A percentile compares a stretch with the other conserved stretches of the same genome.
phyloP scores from a whole-genome alignment of 2,329 filamentous ascomycete genomes.

The Ophiosphaerella narmari region DNA sequence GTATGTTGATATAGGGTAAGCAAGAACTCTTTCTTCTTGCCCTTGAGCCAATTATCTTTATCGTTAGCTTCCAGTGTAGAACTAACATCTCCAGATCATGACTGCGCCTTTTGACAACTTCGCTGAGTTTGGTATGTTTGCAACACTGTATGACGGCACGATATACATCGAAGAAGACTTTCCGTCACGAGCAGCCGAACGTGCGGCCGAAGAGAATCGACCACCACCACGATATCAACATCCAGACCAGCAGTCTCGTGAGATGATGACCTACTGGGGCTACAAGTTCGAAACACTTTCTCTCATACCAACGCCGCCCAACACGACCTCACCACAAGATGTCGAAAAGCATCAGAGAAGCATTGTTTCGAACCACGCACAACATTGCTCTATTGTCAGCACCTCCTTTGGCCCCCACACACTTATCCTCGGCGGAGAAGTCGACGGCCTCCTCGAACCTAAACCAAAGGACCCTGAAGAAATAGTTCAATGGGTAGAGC shows the following conservation, averaged over 20 bases:
- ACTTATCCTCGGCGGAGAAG: constrained; percentile 87
- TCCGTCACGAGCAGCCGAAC: constrained; percentile 67
- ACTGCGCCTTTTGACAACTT: constrained; percentile 78
- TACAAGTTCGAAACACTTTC: constrained; percentile 96
- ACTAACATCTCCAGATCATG: constrained; percentile 68
- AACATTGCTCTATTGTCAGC: constrained; percentile 93
- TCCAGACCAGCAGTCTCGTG: constrained; percentile 65
- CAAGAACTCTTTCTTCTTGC: constrained; percentile 11
- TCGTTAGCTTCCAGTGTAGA: constrained; percentile 2
- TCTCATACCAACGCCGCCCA: constrained; percentile 78
- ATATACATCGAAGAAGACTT: constrained; percentile 90
- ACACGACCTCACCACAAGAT: constrained; percentile 73
- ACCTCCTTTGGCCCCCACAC: constrained; percentile 79
- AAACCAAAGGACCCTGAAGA: constrained; percentile 21
- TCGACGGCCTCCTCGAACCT: constrained; percentile 69
- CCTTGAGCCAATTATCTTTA: constrained; percentile 8
- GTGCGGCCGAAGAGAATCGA: constrained; percentile 49
- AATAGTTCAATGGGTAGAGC: constrained; percentile 85
- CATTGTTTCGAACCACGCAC: constrained; percentile 83
- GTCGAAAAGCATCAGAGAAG: constrained; percentile 77
- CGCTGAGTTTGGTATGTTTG: constrained; percentile 93
- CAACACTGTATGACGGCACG: constrained; percentile 82
- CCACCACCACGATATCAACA: constrained; percentile 42
- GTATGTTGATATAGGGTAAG: constrained; percentile 52
- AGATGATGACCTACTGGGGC: constrained; percentile 93